Conservation (phyloP, 2,329 filamentous ascomycete genomes). For the Colletotrichum nymphaeae region DNA sequence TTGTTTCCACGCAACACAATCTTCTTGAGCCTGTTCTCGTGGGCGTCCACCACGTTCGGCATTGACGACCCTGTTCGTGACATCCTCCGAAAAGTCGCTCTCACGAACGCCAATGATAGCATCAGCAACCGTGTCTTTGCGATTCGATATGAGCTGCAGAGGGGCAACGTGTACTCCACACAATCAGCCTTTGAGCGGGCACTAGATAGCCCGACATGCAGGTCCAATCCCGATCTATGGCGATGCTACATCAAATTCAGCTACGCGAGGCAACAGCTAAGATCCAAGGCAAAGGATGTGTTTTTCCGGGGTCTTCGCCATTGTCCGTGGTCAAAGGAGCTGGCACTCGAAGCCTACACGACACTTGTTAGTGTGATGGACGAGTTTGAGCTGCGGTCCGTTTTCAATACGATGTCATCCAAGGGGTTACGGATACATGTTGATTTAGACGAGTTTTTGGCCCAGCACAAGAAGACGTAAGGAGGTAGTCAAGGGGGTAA, state of each 20-base stretch:
- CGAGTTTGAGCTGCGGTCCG: constrained; percentile 59
- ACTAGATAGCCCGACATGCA: constrained; percentile 52
- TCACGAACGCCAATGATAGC: constrained; percentile 52
- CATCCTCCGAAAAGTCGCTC: constrained; percentile 66
- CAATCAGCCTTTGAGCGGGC: constrained; percentile 65
- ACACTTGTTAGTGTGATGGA: constrained; percentile 57
- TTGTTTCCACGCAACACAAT: constrained; percentile 81
- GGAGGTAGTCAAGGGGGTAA: background rate
- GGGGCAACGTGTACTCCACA: constrained; percentile 61
- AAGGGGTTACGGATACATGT: constrained; percentile 64
- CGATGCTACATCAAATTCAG: constrained; percentile 62
- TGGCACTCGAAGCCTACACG: constrained; percentile 64
- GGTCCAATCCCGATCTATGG: constrained; percentile 59
- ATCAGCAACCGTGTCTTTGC: constrained; percentile 60
- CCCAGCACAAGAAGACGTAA: constrained; percentile 44
- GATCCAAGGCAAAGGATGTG: constrained; percentile 56
- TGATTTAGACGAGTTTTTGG: constrained; percentile 62
- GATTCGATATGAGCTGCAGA: constrained; percentile 61
- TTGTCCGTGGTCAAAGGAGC: constrained; percentile 61
- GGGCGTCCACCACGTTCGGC: constrained; percentile 77
- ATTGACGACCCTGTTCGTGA: constrained; percentile 82
- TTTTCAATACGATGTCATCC: constrained; percentile 58
- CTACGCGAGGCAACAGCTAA: constrained; percentile 49
- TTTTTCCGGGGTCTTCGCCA: constrained; percentile 59
- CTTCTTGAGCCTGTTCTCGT: constrained; percentile 79